These are phyloP conservation scores for Cenchrus purpureus DNA, from an alignment of 176 grass and related monocot species.

Conservation along the genomic window DNA sequence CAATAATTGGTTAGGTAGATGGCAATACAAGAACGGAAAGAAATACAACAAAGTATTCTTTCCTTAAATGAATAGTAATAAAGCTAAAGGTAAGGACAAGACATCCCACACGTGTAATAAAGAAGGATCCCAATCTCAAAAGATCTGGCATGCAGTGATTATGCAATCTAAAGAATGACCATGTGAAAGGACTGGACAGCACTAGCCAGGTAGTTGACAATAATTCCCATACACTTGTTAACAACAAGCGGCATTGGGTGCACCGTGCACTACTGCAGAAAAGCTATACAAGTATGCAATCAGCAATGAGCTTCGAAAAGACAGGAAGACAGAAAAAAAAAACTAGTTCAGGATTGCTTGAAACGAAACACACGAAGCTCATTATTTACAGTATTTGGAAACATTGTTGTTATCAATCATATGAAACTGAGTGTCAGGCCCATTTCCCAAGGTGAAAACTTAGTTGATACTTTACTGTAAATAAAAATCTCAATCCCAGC, in stretches of 20 bases:
- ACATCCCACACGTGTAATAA: not conserved
- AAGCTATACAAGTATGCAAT: constrained; percentile 26
- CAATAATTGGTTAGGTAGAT: not conserved
- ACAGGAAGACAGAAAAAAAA: constrained; percentile 1
- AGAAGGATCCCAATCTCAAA: not conserved
- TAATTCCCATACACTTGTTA: not conserved
- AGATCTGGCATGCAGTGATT: constrained; percentile 2
- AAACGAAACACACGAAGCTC: not conserved
- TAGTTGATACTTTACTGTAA: not conserved
- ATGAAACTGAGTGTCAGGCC: not conserved
- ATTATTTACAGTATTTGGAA: not conserved
- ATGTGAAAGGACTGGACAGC: constrained; percentile 13
- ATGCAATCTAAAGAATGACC: constrained; percentile 10
- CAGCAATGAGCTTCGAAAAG: constrained; percentile 24
- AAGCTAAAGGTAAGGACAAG: constrained; percentile 18
- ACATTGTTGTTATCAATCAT: no score
- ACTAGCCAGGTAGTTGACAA: constrained; percentile 11
- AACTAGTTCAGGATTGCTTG: not conserved
- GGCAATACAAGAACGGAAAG: constrained; percentile 23
- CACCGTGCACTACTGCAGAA: not conserved
- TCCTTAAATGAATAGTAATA: constrained; percentile 28
- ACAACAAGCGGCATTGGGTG: not conserved
- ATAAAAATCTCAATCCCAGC: not conserved
- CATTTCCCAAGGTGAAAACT: not conserved
- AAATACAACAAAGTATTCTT: constrained; percentile 29